Evolutionary conservation across 2,329 filamentous ascomycete species (phyloP).

Genomic region (Pseudogymnoascus sp.): DNA sequence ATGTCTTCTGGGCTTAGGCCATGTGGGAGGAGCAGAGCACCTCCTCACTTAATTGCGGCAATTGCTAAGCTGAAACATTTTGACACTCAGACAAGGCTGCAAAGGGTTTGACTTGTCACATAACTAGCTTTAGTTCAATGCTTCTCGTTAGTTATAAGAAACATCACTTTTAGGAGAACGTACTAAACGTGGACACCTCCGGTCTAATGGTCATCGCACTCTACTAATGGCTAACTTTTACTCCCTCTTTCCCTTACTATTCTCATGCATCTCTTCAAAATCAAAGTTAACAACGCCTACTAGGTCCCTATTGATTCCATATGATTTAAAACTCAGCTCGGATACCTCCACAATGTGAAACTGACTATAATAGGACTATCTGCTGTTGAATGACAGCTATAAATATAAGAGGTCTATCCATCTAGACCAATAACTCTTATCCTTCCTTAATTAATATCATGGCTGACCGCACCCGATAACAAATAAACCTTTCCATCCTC

Average conservation of each 20-base stretch:
- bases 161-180: not conserved
- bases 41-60: no score
- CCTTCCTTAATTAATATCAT: no score
- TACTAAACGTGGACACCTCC: not conserved
- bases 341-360: not conserved
- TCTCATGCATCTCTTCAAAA: not conserved
- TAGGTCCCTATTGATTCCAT: no score
- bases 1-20: no score
- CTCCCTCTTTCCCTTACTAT: not conserved
- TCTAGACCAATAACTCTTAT: not conserved
- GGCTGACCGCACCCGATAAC: not conserved
- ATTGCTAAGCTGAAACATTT: no score
- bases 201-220: not conserved
- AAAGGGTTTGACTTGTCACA: not conserved
- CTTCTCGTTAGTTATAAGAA: no score
- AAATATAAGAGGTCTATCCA: not conserved
- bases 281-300: conserved; percentile 7
- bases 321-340: no score
- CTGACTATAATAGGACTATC: no score
- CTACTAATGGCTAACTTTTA: not conserved
- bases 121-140: no score
- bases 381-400: not conserved
- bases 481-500: no score
- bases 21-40: no score
- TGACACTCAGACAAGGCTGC: not conserved